A percentile compares a stretch with the other conserved stretches of the same genome.
Conservation (phyloP, 2,329 filamentous ascomycete species). For the Dactylellina leptospora region DNA sequence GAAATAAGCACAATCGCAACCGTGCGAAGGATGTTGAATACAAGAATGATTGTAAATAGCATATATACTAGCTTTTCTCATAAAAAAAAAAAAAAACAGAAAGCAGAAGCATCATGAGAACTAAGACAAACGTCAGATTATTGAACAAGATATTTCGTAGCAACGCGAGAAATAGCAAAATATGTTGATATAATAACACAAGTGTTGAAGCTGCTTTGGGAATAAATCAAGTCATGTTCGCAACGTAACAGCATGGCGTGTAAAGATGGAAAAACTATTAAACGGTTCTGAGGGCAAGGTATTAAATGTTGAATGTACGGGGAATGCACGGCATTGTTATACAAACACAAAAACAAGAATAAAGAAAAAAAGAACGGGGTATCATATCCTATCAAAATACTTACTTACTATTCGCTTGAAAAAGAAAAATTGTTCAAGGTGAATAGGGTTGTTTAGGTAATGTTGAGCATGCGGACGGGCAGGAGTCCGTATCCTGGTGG, state of each 20-base stretch:
- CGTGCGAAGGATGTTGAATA: too few species aligned
- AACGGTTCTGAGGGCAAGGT: too few species aligned
- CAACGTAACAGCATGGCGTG: too few species aligned
- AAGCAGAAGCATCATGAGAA: too few species aligned
- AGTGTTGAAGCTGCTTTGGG: background rate
- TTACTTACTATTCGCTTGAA: background rate
- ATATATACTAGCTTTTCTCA: too few species aligned
- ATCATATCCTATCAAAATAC: constrained; percentile 13
- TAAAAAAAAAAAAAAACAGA: too few species aligned
- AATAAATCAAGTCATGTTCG: background rate
- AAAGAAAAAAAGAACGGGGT: background rate
- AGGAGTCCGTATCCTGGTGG: constrained; percentile 42
- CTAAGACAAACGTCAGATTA: too few species aligned
- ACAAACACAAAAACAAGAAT: background rate
- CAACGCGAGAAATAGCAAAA: constrained; percentile 5
- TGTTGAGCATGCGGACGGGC: constrained; percentile 24
- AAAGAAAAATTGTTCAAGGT: background rate
- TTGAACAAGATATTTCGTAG: too few species aligned
- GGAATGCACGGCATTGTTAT: background rate
- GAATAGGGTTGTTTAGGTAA: constrained; percentile 6
- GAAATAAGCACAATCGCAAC: too few species aligned
- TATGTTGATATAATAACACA: constrained; percentile 53
- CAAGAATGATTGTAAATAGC: too few species aligned
- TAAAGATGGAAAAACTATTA: too few species aligned
- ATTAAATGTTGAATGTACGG: background rate